Conservation (phyloP, 2,329 filamentous ascomycete genomes). For the Rhexocercosporidium sp. region DNA sequence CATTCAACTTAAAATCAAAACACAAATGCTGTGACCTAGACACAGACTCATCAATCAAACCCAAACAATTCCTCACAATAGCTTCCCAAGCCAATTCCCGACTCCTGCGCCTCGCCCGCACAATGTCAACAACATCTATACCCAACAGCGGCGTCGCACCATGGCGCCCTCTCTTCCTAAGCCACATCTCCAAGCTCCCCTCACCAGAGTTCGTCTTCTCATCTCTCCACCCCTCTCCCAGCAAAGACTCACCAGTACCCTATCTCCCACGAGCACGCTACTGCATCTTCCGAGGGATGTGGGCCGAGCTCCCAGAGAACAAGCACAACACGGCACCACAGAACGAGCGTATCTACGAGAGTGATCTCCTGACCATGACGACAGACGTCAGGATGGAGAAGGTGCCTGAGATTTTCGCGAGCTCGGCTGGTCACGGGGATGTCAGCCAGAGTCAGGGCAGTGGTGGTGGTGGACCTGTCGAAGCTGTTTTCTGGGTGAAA, state of each 20-base stretch:
- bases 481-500: constrained; percentile 82
- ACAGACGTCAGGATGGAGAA: constrained; percentile 91
- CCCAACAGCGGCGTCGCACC: constrained; percentile 37
- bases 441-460: constrained; percentile 52
- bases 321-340: constrained; percentile 72
- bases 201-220: constrained; percentile 48
- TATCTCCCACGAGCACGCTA: constrained; percentile 67
- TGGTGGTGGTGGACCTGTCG: constrained; percentile 73
- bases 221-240: constrained; percentile 50
- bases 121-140: constrained; percentile 39
- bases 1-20: neutral
- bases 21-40: neutral
- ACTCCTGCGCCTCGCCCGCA: constrained; percentile 38
- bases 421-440: constrained; percentile 51
- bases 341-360: constrained; percentile 75
- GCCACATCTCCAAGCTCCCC: constrained; percentile 43
- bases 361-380: constrained; percentile 81
- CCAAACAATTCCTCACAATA: constrained; percentile 25
- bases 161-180: constrained; percentile 43
- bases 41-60: neutral
- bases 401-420: constrained; percentile 69
- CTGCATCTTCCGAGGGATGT: constrained; percentile 87
- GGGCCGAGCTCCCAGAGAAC: constrained; percentile 73
- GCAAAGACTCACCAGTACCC: constrained; percentile 44
- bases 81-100: constrained; percentile 37